Base-by-base conservation (phyloP, 176 grass and related monocot genomes). In the Oryza coarctata region DNA sequence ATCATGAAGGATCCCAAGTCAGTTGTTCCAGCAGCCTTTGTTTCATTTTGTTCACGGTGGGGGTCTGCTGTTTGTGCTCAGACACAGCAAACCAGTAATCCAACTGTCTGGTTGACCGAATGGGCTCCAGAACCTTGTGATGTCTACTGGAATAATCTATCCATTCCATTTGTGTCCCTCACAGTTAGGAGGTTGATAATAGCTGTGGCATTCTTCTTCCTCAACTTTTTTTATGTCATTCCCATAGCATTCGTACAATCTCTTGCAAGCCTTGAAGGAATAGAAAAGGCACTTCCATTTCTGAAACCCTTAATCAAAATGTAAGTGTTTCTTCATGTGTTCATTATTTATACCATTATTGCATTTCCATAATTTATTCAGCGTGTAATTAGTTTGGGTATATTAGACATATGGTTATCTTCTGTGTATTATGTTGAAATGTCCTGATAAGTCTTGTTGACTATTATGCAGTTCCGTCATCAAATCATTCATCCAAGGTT, bases 101-200 rank as follows among this genome's bases (percentile, higher is more conserved):
- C 96, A 18, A 99, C 93, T 12, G 22, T 82, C 26, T 99, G 96
- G 96, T 81, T 99, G 76, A 99, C 96, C 22, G 93, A 93, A 49
- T 93, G 96, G 96, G 96, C 96, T 82, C 96, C 93, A 20, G 96
- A 99, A 83, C 96, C 96, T 89, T 89, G 96, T 82, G 96, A 99
- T 71, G 83, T 99, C 2, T 99, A 95, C 68, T 99, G 96, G 96
- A 68, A 89, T 47, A 99, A 99, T 84, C 73, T 99, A 35, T 86
- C 96, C n/a, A 94, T 95, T 77, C 93, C 96, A 68, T 93, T 99
- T 71, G 91, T 99, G 64, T 93, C 82, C 58, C 84, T 99, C 57
- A 85, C 89, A 40, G 70, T 95, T 65, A 86, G 96, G 70, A 88
- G 85, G 77, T 79, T 95, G 82, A 91, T 99, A 86, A 28, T 91